Conservation (phyloP, 2,329 filamentous ascomycete species). For the Plectosphaerella sp. region DNA sequence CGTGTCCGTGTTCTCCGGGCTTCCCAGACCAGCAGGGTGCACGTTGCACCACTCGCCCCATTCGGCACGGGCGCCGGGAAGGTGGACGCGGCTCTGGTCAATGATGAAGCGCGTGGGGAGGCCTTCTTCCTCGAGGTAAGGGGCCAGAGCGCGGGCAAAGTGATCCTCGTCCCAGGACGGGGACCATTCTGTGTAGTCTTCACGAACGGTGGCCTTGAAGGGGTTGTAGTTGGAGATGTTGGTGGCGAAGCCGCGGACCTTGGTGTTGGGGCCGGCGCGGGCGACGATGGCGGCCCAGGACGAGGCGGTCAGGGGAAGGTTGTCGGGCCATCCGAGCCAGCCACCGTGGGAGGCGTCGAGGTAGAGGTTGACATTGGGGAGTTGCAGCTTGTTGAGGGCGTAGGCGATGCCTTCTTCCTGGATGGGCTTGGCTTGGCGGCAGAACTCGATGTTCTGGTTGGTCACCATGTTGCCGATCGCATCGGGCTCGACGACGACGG, state of each 20-base stretch:
- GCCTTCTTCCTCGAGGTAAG: constrained; percentile 25
- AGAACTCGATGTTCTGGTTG: constrained; percentile 27
- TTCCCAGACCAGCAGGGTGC: constrained; percentile 27
- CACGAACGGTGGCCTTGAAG: constrained; percentile 28
- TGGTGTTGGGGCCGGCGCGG: constrained; percentile 19
- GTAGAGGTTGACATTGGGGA: constrained; percentile 31
- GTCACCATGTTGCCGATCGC: constrained; percentile 34
- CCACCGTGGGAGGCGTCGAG: constrained; percentile 37
- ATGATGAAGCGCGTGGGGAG: constrained; percentile 36
- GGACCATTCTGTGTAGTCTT: constrained; percentile 32
- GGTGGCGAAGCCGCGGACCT: constrained; percentile 33
- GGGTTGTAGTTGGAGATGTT: constrained; percentile 34
- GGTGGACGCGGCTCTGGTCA: constrained; percentile 32
- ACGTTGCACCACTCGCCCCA: constrained; percentile 40
- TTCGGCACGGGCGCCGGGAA: constrained; percentile 25
- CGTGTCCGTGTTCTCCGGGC: constrained; percentile 24
- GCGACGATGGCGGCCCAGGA: constrained; percentile 29
- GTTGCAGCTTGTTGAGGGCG: constrained; percentile 32
- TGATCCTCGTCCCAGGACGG: constrained; percentile 31
- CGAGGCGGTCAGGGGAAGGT: constrained; percentile 27
- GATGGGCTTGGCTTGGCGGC: constrained; percentile 24
- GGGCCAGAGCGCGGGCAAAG: constrained; percentile 30
- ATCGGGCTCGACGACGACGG: constrained; percentile 38
- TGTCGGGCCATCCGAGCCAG: constrained; percentile 36
- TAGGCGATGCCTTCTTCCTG: constrained; percentile 36